Evolutionary conservation across 805 yeast genomes (phyloP).

Genomic region (Pichia scutulata): DNA sequence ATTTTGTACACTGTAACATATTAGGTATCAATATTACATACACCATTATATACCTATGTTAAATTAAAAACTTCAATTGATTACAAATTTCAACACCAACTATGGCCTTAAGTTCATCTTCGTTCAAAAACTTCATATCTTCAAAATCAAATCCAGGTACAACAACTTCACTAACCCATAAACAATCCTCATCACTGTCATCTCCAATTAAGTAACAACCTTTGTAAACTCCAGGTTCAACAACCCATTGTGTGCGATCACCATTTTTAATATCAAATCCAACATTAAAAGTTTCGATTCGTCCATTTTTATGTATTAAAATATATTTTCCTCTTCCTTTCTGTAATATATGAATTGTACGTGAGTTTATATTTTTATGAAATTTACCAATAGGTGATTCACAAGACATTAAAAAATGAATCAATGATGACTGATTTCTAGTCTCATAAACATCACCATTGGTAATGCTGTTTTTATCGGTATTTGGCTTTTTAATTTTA

Average conservation of each 20-base stretch:
- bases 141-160: conserved; percentile 55
- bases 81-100: conserved; percentile 29
- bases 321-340: conserved; percentile 51
- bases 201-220: conserved; percentile 39
- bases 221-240: conserved; percentile 53
- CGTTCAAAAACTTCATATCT: conserved; percentile 41
- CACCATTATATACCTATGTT: conserved; percentile 19
- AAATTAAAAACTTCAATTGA: neutral
- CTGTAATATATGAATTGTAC: conserved; percentile 49
- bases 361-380: conserved; percentile 39
- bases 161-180: conserved; percentile 49
- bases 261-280: conserved; percentile 42
- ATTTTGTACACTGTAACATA: no score
- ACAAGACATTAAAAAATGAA: conserved; percentile 45
- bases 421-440: conserved; percentile 34
- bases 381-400: conserved; percentile 44
- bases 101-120: conserved; percentile 25
- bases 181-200: conserved; percentile 29
- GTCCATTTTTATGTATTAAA: conserved; percentile 43
- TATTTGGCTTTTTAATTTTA: neutral
- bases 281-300: conserved; percentile 41
- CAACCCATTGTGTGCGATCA: conserved; percentile 54
- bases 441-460: neutral
- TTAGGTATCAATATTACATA: neutral
- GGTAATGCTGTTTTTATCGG: no score